These are phyloP conservation scores for Pelargonium fulgidum DNA, from an alignment of 441 rosid genomes.

Conservation along the genomic window DNA sequence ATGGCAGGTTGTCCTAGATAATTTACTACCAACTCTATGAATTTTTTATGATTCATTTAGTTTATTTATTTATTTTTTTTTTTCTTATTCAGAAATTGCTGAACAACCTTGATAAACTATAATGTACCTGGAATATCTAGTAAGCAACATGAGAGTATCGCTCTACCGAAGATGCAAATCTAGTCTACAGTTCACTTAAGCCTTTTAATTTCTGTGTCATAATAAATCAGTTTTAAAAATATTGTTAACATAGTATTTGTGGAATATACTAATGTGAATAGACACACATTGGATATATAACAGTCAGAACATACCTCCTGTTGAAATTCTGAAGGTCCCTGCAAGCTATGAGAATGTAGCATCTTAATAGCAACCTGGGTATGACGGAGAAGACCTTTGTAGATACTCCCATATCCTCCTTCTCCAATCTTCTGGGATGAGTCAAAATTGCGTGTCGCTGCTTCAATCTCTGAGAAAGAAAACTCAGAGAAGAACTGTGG, in stretches of 20 bases:
- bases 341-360: constrained; percentile 63
- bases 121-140: too few species aligned
- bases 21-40: too few species aligned
- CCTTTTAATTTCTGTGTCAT: too few species aligned
- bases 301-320: constrained; percentile 63
- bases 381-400: constrained; percentile 56
- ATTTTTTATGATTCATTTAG: too few species aligned
- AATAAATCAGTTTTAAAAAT: too few species aligned
- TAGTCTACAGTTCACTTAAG: too few species aligned
- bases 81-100: too few species aligned
- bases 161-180: too few species aligned
- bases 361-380: constrained; percentile 76
- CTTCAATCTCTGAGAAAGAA: constrained; percentile 63
- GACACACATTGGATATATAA: constrained; percentile 1
- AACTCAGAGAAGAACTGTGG: constrained; percentile 66
- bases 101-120: too few species aligned
- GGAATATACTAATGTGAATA: background rate
- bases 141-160: too few species aligned
- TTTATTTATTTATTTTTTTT: too few species aligned
- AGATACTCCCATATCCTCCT: constrained; percentile 95
- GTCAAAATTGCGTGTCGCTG: constrained; percentile 67
- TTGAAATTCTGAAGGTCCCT: constrained; percentile 79
- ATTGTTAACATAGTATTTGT: background rate
- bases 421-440: constrained; percentile 72
- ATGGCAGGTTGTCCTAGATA: too few species aligned